Conservation (phyloP, 139 green algal species). For the Chlorella sorokiniana region DNA sequence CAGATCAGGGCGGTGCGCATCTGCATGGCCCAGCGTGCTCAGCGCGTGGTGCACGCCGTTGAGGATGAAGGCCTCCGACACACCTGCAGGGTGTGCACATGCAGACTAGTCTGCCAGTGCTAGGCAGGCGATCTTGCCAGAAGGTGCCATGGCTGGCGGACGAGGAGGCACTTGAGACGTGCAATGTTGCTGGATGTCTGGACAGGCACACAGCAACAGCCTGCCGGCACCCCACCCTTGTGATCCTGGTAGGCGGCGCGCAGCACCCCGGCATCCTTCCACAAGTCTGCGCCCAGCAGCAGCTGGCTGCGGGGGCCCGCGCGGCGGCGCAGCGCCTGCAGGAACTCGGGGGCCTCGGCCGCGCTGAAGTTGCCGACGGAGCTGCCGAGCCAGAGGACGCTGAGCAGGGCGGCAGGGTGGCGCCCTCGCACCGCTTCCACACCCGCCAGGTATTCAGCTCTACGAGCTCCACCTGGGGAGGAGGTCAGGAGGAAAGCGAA, state of each 20-base stretch:
- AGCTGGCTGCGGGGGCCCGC: slow-evolving; percentile 34
- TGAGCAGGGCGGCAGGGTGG: slow-evolving; percentile 46
- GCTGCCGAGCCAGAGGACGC: slow-evolving; percentile 69
- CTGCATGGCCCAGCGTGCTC: slow-evolving; percentile 32
- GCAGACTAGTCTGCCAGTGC: not conserved
- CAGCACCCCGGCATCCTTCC: slow-evolving; percentile 59
- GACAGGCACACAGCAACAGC: not conserved
- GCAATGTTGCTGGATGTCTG: not conserved
- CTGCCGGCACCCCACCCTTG: slow-evolving; percentile 1
- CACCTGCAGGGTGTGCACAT: slow-evolving; percentile 30
- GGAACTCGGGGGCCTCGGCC: slow-evolving; percentile 49
- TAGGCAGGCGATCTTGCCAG: not conserved
- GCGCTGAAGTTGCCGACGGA: slow-evolving; percentile 65
- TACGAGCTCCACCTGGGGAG: slow-evolving; percentile 23
- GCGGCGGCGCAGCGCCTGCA: slow-evolving; percentile 29
- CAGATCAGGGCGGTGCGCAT: not conserved
- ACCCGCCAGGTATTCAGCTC: slow-evolving; percentile 41
- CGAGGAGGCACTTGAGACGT: not conserved
- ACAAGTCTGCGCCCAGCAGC: slow-evolving; percentile 60
- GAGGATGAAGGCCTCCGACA: slow-evolving; percentile 69
- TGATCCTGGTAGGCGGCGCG: slow-evolving; percentile 61
- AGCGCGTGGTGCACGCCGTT: slow-evolving; percentile 61
- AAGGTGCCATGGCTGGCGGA: no score
- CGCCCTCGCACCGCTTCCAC: not conserved
- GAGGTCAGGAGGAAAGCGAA: not conserved